phyloP scores from a whole-genome alignment of 352 stramenopile genomes.

The Phytophthora sansomeana region DNA sequence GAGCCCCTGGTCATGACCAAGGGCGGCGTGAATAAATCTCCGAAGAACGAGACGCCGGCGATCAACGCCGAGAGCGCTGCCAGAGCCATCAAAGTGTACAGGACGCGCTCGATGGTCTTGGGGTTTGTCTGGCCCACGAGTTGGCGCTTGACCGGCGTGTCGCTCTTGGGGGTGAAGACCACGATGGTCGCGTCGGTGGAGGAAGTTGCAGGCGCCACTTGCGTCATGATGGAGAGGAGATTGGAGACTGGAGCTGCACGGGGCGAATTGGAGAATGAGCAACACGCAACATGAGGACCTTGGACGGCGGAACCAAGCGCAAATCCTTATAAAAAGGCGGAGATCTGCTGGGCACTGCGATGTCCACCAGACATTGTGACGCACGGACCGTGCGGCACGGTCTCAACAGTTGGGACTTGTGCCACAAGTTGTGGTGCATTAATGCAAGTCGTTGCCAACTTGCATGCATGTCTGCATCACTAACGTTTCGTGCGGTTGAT shows the following conservation, averaged over 20 bases:
- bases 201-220: slow-evolving; percentile 13
- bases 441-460: too few species aligned
- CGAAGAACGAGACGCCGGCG: slow-evolving; percentile 16
- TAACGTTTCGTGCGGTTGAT: too few species aligned
- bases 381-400: slow-evolving; percentile 1
- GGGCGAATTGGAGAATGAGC: slow-evolving; percentile 15
- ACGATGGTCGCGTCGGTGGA: slow-evolving; percentile 22
- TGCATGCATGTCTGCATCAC: too few species aligned
- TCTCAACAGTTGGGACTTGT: too few species aligned
- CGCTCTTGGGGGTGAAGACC: slow-evolving; percentile 17
- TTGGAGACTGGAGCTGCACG: background rate
- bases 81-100: slow-evolving; percentile 18
- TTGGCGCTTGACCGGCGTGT: slow-evolving; percentile 1
- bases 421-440: too few species aligned
- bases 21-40: slow-evolving; percentile 23
- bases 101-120: slow-evolving; percentile 6
- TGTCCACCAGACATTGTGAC: slow-evolving; percentile 18
- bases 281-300: background rate
- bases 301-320: background rate
- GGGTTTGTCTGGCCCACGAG: background rate
- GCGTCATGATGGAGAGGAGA: slow-evolving; percentile 3
- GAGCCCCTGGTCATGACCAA: slow-evolving; percentile 12
- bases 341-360: slow-evolving; percentile 17
- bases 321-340: slow-evolving; percentile 1
- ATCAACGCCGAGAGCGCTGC: slow-evolving; percentile 11